Base-by-base conservation (phyloP, 2,329 filamentous ascomycete genomes). In the Xylariaceae sp. region DNA sequence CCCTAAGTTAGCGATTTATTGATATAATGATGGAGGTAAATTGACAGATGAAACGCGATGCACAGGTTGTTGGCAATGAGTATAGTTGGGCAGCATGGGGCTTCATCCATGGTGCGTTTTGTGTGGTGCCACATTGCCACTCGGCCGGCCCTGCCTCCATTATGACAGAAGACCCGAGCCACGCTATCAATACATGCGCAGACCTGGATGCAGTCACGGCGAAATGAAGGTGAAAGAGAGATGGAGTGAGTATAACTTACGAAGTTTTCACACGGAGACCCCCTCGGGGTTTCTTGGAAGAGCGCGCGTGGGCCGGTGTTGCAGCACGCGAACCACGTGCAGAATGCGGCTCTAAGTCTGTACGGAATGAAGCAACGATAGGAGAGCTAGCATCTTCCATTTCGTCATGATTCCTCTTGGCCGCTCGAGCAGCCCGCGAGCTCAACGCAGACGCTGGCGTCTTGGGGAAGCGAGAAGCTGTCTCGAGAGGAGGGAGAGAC, bases 231-330 rank as follows among this genome's bases (percentile, higher is more conserved):
- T 27, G 7, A 7, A 27, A 39, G 49, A 53, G 49, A 51, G 49
- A 52, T 49, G 38, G 46, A 54, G 12, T 15, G 4, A 36, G 12
- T 12, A 36, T 4, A 5, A 83, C 82, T 78, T 72, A 85, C 84
- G 85, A 87, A 67, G 77, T 80, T 70, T 87, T 87, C 63, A 86
- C 77, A 58, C 84, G 82, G 52, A 81, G 74, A 36, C 82, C 82
- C 46, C 76, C 77, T 64, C 81, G 79, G 44, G 75, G 71, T 67
- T 79, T 84, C 74, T 84, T 85, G 52, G 73, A 68, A 31, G 80
- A 74, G 38, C 78, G 78, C 47, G 76, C 71, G 39, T 76, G 71
- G 47, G 69, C 73, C 6, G 83, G 83, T 31, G 83, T 86, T 48
- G 74, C 79, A 48, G 81, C 80, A 57, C 83, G 79, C 31, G 82